Evolutionary conservation across 2,329 filamentous ascomycete genomes (phyloP).

Genomic region (Juglanconis juglandina): DNA sequence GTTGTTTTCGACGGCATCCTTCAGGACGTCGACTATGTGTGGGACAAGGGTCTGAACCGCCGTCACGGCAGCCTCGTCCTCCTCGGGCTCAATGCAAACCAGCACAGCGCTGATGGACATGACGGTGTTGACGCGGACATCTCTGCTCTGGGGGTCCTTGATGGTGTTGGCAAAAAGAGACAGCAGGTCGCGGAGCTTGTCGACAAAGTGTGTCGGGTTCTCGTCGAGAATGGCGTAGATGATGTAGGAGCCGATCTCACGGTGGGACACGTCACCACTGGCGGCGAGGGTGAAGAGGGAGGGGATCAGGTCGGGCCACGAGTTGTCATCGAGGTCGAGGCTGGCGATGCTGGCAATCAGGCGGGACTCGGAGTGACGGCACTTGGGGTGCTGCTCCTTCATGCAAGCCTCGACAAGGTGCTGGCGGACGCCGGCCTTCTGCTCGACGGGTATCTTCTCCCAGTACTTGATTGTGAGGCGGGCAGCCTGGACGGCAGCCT

Average conservation of each 20-base stretch:
- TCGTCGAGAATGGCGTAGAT: constrained; percentile 89
- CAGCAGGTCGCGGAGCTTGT: constrained; percentile 77
- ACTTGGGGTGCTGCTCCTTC: constrained; percentile 71
- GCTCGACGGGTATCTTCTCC: constrained; percentile 65
- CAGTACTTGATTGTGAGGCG: constrained; percentile 85
- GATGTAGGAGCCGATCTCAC: constrained; percentile 89
- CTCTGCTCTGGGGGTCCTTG: constrained; percentile 81
- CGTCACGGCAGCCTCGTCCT: constrained; percentile 70
- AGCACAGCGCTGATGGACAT: constrained; percentile 84
- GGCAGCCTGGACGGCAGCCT: constrained; percentile 85
- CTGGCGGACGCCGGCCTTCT: constrained; percentile 77
- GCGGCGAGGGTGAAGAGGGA: constrained; percentile 76
- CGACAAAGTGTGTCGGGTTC: constrained; percentile 77
- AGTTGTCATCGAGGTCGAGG: constrained; percentile 77
- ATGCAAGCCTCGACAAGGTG: constrained; percentile 81
- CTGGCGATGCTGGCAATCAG: constrained; percentile 84
- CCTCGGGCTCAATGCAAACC: constrained; percentile 82
- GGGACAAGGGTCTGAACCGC: constrained; percentile 79
- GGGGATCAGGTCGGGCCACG: constrained; percentile 79
- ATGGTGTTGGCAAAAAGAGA: constrained; percentile 83
- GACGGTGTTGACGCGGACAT: constrained; percentile 93
- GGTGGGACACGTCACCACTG: constrained; percentile 64
- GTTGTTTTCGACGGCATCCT: constrained; percentile 72
- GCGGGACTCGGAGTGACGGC: constrained; percentile 82
- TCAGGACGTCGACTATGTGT: constrained; percentile 83